Evolutionary conservation across 495 filamentous ascomycete species (phyloP).

Genomic region (Aspergillus incahuasiensis): DNA sequence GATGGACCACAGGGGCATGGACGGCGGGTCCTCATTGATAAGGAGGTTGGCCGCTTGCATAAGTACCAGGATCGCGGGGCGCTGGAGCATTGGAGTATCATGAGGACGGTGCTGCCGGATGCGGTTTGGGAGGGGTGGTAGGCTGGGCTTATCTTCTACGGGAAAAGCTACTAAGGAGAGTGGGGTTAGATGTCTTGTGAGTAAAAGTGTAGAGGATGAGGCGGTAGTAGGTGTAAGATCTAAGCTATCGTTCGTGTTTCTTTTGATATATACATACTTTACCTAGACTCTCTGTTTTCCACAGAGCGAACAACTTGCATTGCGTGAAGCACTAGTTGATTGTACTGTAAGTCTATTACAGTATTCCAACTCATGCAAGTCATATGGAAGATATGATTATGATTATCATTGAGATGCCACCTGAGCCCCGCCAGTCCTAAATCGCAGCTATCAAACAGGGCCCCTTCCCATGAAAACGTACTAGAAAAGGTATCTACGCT

Average conservation of each 20-base stretch:
- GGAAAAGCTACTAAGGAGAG: too few relatives aligned
- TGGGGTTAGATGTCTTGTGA: too few relatives aligned
- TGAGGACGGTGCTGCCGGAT: slow-evolving; percentile 76
- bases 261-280: neutral
- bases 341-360: neutral
- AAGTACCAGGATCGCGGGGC: slow-evolving; percentile 71
- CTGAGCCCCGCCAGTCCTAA: slow-evolving; percentile 1
- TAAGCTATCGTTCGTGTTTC: neutral
- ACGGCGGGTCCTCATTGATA: slow-evolving; percentile 20
- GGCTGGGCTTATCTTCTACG: too few relatives aligned
- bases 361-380: neutral
- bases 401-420: slow-evolving; percentile 3
- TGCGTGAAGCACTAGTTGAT: too few relatives aligned
- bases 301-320: neutral
- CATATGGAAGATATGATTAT: neutral
- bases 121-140: slow-evolving; percentile 89
- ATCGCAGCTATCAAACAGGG: neutral
- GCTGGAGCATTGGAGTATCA: slow-evolving; percentile 82
- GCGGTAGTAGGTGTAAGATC: neutral
- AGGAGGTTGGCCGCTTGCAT: slow-evolving; percentile 53
- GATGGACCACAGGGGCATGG: slow-evolving; percentile 19
- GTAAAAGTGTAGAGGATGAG: too few relatives aligned
- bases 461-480: slow-evolving; percentile 9
- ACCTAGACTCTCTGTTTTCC: neutral
- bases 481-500: slow-evolving; percentile 16